phyloP scores from a whole-genome alignment of 2,329 filamentous ascomycete species.

The Diaporthe eres region DNA sequence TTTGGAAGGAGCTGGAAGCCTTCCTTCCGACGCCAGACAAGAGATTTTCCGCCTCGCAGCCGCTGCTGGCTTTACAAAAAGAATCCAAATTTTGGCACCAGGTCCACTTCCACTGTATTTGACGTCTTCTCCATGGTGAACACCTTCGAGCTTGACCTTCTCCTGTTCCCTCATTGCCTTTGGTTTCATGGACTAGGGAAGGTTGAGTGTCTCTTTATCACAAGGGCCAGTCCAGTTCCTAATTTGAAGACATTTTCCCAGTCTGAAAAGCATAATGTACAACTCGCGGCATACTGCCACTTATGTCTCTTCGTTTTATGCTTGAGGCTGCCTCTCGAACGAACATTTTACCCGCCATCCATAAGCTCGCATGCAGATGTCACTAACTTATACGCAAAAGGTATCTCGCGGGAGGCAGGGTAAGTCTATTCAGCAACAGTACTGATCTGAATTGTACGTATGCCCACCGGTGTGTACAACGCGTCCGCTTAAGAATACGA shows the following conservation, averaged over 20 bases:
- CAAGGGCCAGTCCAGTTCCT: not conserved
- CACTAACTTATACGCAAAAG: not conserved
- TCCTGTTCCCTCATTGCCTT: not conserved
- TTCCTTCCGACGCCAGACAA: not conserved
- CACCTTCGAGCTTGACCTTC: too few relatives aligned
- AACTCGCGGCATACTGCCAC: not conserved
- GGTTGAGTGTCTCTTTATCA: not conserved
- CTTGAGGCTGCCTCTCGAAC: not conserved
- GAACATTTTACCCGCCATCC: not conserved
- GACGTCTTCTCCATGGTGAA: too few relatives aligned
- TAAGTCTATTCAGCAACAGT: not conserved
- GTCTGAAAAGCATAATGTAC: not conserved
- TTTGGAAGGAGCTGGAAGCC: too few relatives aligned
- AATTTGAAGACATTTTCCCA: too few relatives aligned
- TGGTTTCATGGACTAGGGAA: not conserved
- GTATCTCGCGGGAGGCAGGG: not conserved
- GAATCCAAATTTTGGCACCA: not conserved
- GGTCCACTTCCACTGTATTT: too few relatives aligned
- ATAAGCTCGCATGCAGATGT: not conserved
- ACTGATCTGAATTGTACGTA: not conserved
- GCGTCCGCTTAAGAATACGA: too few relatives aligned
- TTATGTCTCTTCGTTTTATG: not conserved
- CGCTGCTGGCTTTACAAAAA: not conserved
- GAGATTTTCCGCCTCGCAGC: not conserved
- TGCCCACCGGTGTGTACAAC: not conserved